Evolutionary conservation across 1,284 basidiomycete genomes (phyloP).

Genomic region (Termitomyces sp.): DNA sequence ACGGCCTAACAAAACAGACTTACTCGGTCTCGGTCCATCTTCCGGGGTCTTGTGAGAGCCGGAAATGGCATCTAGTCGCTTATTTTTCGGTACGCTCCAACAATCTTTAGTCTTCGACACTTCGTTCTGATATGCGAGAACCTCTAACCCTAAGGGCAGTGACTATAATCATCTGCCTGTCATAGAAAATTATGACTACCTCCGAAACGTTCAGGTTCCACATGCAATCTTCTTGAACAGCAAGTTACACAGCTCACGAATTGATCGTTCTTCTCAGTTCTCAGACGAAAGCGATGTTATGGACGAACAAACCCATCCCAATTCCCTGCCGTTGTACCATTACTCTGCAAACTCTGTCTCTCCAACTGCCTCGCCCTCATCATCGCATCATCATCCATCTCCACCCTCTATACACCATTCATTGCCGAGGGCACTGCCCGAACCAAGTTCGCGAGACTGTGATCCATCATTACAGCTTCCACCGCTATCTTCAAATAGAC

Average conservation of each 20-base stretch:
- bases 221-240: slow-evolving; percentile 62
- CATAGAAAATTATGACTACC: slow-evolving; percentile 64
- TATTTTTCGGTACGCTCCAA: slow-evolving; percentile 60
- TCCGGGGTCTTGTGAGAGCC: slow-evolving; percentile 48
- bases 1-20: slow-evolving; percentile 74
- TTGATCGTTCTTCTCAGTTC: slow-evolving; percentile 38
- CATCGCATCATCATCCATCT: slow-evolving; percentile 26
- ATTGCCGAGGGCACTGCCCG: slow-evolving; percentile 21
- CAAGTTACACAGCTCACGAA: slow-evolving; percentile 47
- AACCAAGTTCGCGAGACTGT: slow-evolving; percentile 6
- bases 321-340: slow-evolving; percentile 13
- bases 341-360: not conserved
- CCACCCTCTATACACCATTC: slow-evolving; percentile 21
- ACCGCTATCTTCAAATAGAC: slow-evolving; percentile 26
- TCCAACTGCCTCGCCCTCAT: slow-evolving; percentile 29
- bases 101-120: slow-evolving; percentile 7
- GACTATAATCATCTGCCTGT: slow-evolving; percentile 64
- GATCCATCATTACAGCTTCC: slow-evolving; percentile 22
- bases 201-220: slow-evolving; percentile 57
- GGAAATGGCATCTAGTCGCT: slow-evolving; percentile 76
- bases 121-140: slow-evolving; percentile 8
- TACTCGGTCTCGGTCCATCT: slow-evolving; percentile 68
- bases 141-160: slow-evolving; percentile 43
- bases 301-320: slow-evolving; percentile 25
- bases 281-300: slow-evolving; percentile 33